Evolutionary conservation across 345 rosid genomes (phyloP).

Genomic region (Populus nigra): DNA sequence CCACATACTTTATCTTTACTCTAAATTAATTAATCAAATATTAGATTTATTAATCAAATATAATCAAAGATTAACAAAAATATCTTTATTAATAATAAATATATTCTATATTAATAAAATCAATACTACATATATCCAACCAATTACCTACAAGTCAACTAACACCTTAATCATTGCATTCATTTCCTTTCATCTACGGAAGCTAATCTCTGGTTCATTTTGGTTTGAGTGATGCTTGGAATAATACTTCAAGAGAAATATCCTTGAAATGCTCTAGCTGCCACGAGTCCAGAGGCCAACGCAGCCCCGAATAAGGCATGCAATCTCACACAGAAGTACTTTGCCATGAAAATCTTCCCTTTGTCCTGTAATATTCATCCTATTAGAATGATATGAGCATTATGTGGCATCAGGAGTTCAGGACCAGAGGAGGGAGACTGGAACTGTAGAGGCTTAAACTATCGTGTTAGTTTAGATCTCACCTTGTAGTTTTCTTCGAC

Average conservation of each 20-base stretch:
- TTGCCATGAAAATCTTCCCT: constrained; percentile 83
- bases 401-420: too few relatives aligned
- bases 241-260: background rate
- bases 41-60: too few relatives aligned
- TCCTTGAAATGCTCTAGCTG: constrained; percentile 32
- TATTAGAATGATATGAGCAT: too few relatives aligned
- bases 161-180: background rate
- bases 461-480: constrained; percentile 14
- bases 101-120: too few relatives aligned
- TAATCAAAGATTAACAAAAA: too few relatives aligned
- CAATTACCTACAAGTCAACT: too few relatives aligned
- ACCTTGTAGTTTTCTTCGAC: constrained; percentile 79
- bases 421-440: too few relatives aligned
- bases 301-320: constrained; percentile 79
- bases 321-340: constrained; percentile 82
- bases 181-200: background rate
- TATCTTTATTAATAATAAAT: too few relatives aligned
- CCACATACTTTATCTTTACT: too few relatives aligned
- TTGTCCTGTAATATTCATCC: constrained; percentile 45
- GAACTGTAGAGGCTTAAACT: background rate
- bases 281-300: constrained; percentile 59
- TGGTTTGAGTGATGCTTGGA: background rate
- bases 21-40: too few relatives aligned
- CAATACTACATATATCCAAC: too few relatives aligned
- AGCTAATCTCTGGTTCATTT: background rate